Conservation (phyloP, 352 stramenopile species). For the Sclerospora graminicola region DNA sequence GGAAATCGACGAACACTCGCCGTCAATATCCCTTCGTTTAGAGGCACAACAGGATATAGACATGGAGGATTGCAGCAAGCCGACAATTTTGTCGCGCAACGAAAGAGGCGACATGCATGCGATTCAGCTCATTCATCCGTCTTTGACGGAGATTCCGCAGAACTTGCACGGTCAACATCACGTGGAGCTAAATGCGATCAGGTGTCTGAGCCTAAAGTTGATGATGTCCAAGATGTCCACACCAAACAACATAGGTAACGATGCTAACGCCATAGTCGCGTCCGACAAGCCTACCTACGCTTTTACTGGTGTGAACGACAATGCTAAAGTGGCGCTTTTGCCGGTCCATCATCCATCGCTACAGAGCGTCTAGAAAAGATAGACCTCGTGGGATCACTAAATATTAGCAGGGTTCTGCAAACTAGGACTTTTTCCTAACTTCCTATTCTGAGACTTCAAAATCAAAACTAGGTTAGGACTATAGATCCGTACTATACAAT, state of each 20-base stretch:
- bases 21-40: constrained; percentile 1
- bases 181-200: constrained; percentile 34
- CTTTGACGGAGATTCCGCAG: constrained; percentile 16
- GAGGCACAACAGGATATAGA: constrained; percentile 14
- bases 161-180: constrained; percentile 28
- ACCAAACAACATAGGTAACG: constrained; percentile 1
- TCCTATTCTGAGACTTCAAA: no score
- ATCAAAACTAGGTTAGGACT: no score
- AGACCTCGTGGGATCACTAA: no score
- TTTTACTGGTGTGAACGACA: constrained; percentile 20
- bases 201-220: constrained; percentile 43
- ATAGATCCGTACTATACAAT: no score
- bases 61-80: constrained; percentile 16
- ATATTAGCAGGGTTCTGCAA: no score
- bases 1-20: constrained; percentile 1
- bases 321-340: constrained; percentile 17
- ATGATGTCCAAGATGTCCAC: constrained; percentile 36
- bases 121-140: constrained; percentile 9
- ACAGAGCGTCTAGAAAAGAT: constrained; percentile 26
- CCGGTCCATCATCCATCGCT: constrained; percentile 22
- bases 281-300: constrained; percentile 19
- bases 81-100: constrained; percentile 5
- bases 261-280: constrained; percentile 6
- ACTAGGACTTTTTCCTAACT: no score
- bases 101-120: constrained; percentile 12